phyloP scores from a whole-genome alignment of 768 basidiomycete genomes.

The Amanita phalloides region DNA sequence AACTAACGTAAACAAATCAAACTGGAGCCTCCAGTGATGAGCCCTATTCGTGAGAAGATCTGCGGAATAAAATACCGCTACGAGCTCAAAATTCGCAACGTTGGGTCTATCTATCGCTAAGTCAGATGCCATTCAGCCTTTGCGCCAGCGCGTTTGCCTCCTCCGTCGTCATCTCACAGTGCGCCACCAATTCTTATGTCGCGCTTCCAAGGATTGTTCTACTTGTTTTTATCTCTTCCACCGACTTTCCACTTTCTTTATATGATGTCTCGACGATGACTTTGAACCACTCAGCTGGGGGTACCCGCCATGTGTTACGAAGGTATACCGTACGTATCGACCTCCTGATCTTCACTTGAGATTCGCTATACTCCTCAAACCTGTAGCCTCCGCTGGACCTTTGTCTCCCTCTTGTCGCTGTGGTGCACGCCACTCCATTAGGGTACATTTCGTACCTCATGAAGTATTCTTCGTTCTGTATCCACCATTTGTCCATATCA shows the following conservation, averaged over 20 bases:
- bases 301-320: conserved; percentile 7
- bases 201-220: conserved; percentile 6
- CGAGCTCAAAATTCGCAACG: no score
- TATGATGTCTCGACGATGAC: conserved; percentile 8
- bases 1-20: no score
- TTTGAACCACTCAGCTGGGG: conserved; percentile 9
- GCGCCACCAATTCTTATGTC: conserved; percentile 5
- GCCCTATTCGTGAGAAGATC: no score
- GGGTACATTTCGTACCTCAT: conserved; percentile 17
- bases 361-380: conserved; percentile 18
- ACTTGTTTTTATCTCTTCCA: conserved; percentile 6
- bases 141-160: neutral
- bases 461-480: conserved; percentile 13
- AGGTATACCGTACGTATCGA: conserved; percentile 8
- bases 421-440: conserved; percentile 26
- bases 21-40: no score
- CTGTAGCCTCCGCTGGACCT: conserved; percentile 6
- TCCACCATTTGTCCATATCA: conserved; percentile 7
- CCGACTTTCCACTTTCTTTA: conserved; percentile 1
- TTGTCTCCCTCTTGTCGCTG: conserved; percentile 18
- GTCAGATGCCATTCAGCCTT: neutral
- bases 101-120: no score
- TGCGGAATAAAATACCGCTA: no score
- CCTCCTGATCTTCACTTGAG: conserved; percentile 13
- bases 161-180: conserved; percentile 9